These are phyloP conservation scores for Giardia muris DNA, from an alignment of 208 protist genomes.

Conservation along the genomic window DNA sequence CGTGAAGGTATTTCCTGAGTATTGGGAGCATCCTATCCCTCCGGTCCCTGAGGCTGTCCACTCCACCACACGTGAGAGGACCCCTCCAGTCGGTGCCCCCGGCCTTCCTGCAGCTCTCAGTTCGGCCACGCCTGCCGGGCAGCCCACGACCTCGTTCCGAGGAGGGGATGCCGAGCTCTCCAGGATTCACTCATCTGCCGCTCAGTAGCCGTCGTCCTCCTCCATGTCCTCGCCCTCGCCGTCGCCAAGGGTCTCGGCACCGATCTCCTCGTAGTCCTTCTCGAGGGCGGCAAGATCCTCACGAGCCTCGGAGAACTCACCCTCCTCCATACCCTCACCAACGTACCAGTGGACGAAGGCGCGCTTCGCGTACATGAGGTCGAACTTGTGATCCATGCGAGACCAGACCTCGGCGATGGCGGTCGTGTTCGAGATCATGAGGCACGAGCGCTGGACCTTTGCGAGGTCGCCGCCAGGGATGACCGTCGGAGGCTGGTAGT, in stretches of 20 bases:
- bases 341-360: slow-evolving; percentile 62
- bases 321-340: slow-evolving; percentile 58
- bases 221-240: slow-evolving; percentile 25
- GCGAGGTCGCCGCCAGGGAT: slow-evolving; percentile 72
- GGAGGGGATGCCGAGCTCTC: too few relatives aligned
- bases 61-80: too few relatives aligned
- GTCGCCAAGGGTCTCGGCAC: slow-evolving; percentile 36
- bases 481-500: slow-evolving; percentile 76
- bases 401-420: slow-evolving; percentile 53
- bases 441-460: slow-evolving; percentile 46
- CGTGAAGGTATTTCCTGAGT: too few relatives aligned
- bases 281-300: slow-evolving; percentile 54
- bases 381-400: slow-evolving; percentile 53
- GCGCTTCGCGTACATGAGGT: slow-evolving; percentile 57
- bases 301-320: slow-evolving; percentile 55
- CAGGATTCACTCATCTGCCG: too few relatives aligned
- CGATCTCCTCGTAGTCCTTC: slow-evolving; percentile 56
- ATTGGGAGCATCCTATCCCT: too few relatives aligned
- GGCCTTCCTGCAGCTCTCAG: too few relatives aligned
- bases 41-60: too few relatives aligned
- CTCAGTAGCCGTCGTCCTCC: slow-evolving; percentile 11
- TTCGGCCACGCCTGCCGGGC: too few relatives aligned
- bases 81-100: too few relatives aligned
- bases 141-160: too few relatives aligned
- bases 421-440: slow-evolving; percentile 54